These are phyloP conservation scores for Neonectria coccinea DNA, from an alignment of 2,329 filamentous ascomycete genomes.

Conservation along the genomic window DNA sequence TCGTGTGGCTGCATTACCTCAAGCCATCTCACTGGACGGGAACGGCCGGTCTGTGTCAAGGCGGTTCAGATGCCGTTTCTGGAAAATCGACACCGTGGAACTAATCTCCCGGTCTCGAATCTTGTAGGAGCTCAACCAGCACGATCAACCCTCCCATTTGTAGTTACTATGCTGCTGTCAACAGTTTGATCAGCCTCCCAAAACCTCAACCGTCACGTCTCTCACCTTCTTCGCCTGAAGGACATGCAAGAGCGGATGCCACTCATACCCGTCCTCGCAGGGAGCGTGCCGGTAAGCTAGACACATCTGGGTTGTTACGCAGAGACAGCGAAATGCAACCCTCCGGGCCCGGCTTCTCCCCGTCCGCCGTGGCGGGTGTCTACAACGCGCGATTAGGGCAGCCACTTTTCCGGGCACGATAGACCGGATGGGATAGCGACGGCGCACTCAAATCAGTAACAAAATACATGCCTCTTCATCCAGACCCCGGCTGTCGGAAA, in stretches of 20 bases:
- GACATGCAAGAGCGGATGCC: background rate
- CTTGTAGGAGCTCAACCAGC: background rate
- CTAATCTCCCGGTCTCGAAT: background rate
- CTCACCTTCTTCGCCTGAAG: background rate
- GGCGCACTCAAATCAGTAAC: background rate
- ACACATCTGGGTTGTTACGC: background rate
- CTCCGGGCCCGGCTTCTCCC: background rate
- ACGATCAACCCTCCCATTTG: no score
- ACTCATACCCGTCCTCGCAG: background rate
- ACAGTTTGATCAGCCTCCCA: background rate
- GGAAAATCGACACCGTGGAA: background rate
- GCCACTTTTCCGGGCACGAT: background rate
- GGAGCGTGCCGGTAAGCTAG: background rate
- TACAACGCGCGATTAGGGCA: background rate
- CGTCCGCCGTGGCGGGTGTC: background rate
- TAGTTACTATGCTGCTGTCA: no score
- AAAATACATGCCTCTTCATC: background rate
- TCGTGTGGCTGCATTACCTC: background rate
- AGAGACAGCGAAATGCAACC: background rate
- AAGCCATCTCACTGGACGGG: background rate
- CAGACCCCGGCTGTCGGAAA: background rate
- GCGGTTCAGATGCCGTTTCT: slow-evolving; percentile 6
- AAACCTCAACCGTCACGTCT: background rate
- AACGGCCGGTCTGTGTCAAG: background rate
- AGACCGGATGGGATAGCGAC: background rate